A percentile compares a stretch with the other conserved stretches of the same genome.
Evolutionary conservation across 257 asterid genomes (phyloP).

Genomic region (Jacaranda mimosifolia): DNA sequence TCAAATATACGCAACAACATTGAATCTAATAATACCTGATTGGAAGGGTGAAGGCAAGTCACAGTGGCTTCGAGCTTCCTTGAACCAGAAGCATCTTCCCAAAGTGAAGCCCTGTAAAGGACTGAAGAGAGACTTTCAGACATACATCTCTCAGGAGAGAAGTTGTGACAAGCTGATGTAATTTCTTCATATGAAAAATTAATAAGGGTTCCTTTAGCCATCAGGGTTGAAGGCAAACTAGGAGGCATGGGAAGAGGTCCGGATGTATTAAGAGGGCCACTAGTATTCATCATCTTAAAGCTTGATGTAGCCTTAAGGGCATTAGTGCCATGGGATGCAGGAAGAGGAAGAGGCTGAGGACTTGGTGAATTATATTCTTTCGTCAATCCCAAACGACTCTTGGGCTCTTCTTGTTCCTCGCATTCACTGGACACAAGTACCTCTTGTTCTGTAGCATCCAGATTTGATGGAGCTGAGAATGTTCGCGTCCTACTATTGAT

Average conservation of each 20-base stretch:
- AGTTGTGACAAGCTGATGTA: conserved; percentile 90
- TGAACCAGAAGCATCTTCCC: conserved; percentile 60
- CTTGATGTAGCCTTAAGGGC: conserved; percentile 67
- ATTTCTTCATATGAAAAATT: conserved; percentile 78
- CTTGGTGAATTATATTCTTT: conserved; percentile 71
- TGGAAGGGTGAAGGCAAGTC: conserved; percentile 79
- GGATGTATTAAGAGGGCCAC: conserved; percentile 77
- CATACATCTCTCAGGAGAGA: conserved; percentile 87
- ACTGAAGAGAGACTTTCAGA: conserved; percentile 95
- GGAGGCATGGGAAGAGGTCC: conserved; percentile 95
- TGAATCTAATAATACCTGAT: conserved; percentile 58
- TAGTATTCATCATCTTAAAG: conserved; percentile 65
- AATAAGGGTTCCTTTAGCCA: conserved; percentile 57
- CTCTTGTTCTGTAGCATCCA: conserved; percentile 71
- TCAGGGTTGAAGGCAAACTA: conserved; percentile 53
- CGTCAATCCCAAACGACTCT: conserved; percentile 64
- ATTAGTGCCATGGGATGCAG: conserved; percentile 62
- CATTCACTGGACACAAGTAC: conserved; percentile 55
- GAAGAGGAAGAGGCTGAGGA: conserved; percentile 98
- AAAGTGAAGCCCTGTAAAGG: conserved; percentile 82
- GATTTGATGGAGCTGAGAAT: conserved; percentile 83
- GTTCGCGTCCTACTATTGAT: conserved; percentile 62
- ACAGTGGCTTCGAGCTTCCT: conserved; percentile 86
- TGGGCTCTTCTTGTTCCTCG: conserved; percentile 78
- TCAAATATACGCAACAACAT: conserved; percentile 13